Base-by-base conservation (phyloP, 441 rosid species). In the Eugenia klotzschiana region DNA sequence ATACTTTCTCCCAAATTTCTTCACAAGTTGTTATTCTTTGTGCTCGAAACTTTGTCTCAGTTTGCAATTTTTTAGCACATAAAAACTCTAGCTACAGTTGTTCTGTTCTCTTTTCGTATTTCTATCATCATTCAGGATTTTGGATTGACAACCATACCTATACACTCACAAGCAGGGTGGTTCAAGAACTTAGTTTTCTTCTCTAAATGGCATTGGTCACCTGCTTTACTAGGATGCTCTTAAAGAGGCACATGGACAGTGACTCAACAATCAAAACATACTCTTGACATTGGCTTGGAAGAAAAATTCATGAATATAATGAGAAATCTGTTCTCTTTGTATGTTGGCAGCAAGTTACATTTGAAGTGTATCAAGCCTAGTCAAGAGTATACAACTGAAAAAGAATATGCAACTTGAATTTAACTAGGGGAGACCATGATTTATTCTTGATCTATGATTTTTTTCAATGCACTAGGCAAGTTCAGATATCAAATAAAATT, bases 191-290 rank as follows among this genome's bases (percentile, higher is more conserved):
- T 26, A 14, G 53, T 81, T 12, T 49, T 6, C 54, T 81, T 84
- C 58, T 51, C 46, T 6, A 1, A 3, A 20, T 79, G 51, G 80
- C 57, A 7, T 33, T 50, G 2, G 8, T 83, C 52, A 12, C 81
- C 37, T 82, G 37, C 60, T 82, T 54, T 55, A 55, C 81, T 0
- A 79, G 82, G 43, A 40, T 81, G 40, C 10, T 15, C 12, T 58
- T 80, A n/a, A 40, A 51, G 43, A 27, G 82, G 27, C 40, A 82
- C 51, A 83, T 89, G 84, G 88, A 82, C 4, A 27, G 77, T 14
- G 84, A 86, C 33, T 83, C 74, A 8, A 80, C 51, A 40, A 87
- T 85, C 25, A 90, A 55, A 85, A 79, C 84, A 11, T 89, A 86
- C 50, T 84, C 82, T 0, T 0, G 4, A 89, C 41, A 86, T 90